Conservation (phyloP, 768 basidiomycete species). For the Phanerochaete carnosa region DNA sequence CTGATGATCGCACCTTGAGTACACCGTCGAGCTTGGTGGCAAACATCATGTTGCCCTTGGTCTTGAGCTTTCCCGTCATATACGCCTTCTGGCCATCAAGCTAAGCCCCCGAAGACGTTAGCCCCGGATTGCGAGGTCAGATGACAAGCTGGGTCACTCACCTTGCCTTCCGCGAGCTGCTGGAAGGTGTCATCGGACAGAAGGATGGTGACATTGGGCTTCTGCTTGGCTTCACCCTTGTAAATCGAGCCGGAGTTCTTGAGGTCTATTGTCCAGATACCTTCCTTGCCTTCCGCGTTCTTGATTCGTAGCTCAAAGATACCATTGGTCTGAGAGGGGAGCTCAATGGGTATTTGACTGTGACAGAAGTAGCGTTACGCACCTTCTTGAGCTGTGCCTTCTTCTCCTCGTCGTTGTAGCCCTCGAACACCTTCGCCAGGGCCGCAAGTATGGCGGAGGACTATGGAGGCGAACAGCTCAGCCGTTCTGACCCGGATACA, state of each 20-base stretch:
- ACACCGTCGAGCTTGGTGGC: conserved; percentile 87
- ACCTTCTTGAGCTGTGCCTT: conserved; percentile 76
- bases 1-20: conserved; percentile 58
- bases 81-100: conserved; percentile 92
- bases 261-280: conserved; percentile 88
- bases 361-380: neutral
- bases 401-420: conserved; percentile 59
- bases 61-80: conserved; percentile 93
- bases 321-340: conserved; percentile 63
- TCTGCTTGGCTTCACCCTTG: conserved; percentile 67
- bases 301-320: conserved; percentile 83
- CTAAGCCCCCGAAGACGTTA: conserved; percentile 32
- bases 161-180: conserved; percentile 72
- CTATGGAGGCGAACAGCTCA: conserved; percentile 34
- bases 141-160: conserved; percentile 29
- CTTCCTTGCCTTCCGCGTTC: conserved; percentile 68
- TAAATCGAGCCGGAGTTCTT: conserved; percentile 79
- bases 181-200: conserved; percentile 74
- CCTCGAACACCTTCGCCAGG: conserved; percentile 50
- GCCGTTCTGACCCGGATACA: neutral
- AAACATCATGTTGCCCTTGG: conserved; percentile 90
- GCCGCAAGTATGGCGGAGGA: conserved; percentile 61
- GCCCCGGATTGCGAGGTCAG: neutral
- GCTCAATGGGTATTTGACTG: neutral
- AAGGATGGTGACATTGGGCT: conserved; percentile 81